Evolutionary conservation across 495 filamentous ascomycete species (phyloP).

Genomic region (Filosporella fistucella): DNA sequence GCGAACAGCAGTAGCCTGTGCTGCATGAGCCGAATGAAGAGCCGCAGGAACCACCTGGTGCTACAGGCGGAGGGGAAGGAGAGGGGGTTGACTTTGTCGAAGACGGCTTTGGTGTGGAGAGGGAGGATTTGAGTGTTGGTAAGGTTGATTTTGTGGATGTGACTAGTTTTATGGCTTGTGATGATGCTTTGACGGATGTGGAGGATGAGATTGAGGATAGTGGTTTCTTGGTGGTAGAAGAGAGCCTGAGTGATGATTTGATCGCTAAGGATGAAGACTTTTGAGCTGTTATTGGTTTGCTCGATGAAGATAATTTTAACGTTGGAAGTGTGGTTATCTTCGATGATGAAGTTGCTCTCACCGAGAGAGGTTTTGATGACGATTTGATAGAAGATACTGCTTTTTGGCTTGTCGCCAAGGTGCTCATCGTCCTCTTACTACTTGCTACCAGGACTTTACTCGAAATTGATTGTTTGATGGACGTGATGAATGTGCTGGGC

Average conservation of each 20-base stretch:
- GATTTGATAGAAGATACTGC: background rate
- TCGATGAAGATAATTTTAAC: background rate
- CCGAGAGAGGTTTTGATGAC: background rate
- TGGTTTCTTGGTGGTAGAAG: background rate
- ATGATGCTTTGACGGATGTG: too few species aligned
- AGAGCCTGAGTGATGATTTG: background rate
- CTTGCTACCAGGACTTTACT: too few species aligned
- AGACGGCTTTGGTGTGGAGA: background rate
- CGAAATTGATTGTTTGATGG: background rate
- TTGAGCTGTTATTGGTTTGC: background rate
- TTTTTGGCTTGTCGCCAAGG: too few species aligned
- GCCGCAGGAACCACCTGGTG: too few species aligned
- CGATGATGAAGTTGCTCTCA: background rate
- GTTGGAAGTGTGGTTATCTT: background rate
- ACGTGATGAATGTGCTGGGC: background rate
- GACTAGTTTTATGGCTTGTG: background rate
- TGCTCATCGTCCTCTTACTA: too few species aligned
- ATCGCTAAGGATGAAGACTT: background rate
- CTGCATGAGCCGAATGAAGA: too few species aligned
- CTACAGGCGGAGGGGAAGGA: background rate
- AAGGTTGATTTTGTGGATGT: background rate
- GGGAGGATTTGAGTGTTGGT: background rate
- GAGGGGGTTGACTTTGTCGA: background rate
- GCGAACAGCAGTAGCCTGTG: too few species aligned
- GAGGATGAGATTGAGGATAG: background rate